Base-by-base conservation (phyloP, 441 rosid species). In the Melastoma candidum region DNA sequence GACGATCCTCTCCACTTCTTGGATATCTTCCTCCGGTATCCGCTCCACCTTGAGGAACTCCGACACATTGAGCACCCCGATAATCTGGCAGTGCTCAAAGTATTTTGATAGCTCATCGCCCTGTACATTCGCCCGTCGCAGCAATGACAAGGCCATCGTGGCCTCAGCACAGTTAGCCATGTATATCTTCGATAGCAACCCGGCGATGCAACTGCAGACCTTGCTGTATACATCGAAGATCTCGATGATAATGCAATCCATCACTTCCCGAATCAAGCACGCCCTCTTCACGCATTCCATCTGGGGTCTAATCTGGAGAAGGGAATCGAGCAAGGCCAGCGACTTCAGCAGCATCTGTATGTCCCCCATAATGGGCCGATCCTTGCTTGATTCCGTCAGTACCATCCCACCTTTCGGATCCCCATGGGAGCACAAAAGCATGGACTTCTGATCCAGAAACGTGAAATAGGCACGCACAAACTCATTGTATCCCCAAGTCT, bases 201-300 rank as follows among this genome's bases (percentile, higher is more conserved):
- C 69, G 0, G 83, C 63, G 12, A 83, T 53, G 22, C 48, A 66
- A 5, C 49, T 63, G 57, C 83, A 79, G 17, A 79, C 77, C 56
- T 68, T 74, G 63, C 77, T 69, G 43, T 79, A 79, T 26, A 79
- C 71, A 36, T 76, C 80, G 55, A 71, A 74, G 43, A 85, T 73
- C 51, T 86, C 88, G 27, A 77, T 48, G 13, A 77, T 59, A 1
- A 81, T 56, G 49, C 88, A 83, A 67, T 81, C 84, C 88, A 86
- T 76, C 3, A 86, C 92, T 63, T 86, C 95, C 2, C 73, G 69
- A 10, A 83, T 68, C 32, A 86, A 58, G 6, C 26, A 17, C 11
- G 43, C 48, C 43, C 45, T 66, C 59, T 47, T 76, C 84, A 83
- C 83, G 49, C 65, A 77, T 1, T 62, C 62, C 4, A 64, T 68